Percentiles rank a stretch among this genome's conserved stretches.
Evolutionary conservation across 2,329 filamentous ascomycete species (phyloP).

Genomic region (Clonostachys chloroleuca): DNA sequence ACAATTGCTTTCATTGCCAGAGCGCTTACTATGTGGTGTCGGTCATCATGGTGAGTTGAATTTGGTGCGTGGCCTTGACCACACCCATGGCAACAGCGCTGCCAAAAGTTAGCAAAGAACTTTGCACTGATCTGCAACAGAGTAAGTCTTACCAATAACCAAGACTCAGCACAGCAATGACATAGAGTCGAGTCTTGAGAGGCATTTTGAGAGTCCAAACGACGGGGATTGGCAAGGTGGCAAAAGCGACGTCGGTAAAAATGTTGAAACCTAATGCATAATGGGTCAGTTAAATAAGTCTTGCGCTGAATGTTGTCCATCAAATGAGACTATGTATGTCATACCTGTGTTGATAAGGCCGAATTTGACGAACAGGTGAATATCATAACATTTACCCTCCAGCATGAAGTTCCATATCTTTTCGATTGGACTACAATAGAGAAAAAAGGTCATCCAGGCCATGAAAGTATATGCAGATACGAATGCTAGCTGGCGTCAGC

Average conservation of each 20-base stretch:
- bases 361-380: constrained; percentile 2
- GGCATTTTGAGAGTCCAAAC: constrained; percentile 32
- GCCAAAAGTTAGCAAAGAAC: background rate
- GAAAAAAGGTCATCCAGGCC: constrained; percentile 2
- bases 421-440: constrained; percentile 2
- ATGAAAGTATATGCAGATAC: background rate
- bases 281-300: too few relatives aligned
- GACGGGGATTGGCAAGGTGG: constrained; percentile 31
- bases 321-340: background rate
- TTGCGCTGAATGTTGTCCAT: background rate
- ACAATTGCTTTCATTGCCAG: too few relatives aligned
- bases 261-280: constrained; percentile 24
- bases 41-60: constrained; percentile 12
- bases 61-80: constrained; percentile 28
- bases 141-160: constrained; percentile 24
- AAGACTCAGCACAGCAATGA: constrained; percentile 31
- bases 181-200: constrained; percentile 24
- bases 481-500: background rate
- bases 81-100: constrained; percentile 32
- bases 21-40: constrained; percentile 20
- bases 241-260: constrained; percentile 31
- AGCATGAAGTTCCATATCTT: constrained; percentile 1
- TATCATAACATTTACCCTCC: constrained; percentile 1
- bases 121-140: too few relatives aligned
- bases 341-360: constrained; percentile 3